Evolutionary conservation across 73 alveolate species (phyloP).

Genomic region (Paramecium bursaria): DNA sequence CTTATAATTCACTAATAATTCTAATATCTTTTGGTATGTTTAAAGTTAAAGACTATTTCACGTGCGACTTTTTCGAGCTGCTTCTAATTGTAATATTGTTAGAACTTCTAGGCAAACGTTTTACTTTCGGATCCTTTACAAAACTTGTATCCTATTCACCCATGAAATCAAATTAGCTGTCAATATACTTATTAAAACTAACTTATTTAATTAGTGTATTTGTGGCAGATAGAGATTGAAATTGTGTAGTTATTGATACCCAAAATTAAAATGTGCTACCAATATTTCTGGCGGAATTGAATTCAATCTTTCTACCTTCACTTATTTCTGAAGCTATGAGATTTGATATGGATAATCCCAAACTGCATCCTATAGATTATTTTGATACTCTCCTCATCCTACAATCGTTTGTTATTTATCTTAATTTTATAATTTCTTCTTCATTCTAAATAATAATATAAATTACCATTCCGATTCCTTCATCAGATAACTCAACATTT

Average conservation of each 20-base stretch:
- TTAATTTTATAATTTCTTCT: slow-evolving; percentile 7
- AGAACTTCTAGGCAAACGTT: too few species aligned
- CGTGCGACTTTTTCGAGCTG: slow-evolving; percentile 1
- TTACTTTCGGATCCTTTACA: too few species aligned
- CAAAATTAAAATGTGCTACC: slow-evolving; percentile 13
- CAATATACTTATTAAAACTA: not conserved
- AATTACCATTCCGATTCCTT: slow-evolving; percentile 47
- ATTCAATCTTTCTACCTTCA: slow-evolving; percentile 19
- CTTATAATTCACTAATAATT: not conserved
- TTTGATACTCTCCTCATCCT: not conserved
- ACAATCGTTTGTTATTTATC: not conserved
- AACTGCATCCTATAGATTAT: slow-evolving; percentile 45
- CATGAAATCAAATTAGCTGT: slow-evolving; percentile 7
- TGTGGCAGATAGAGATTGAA: not conserved
- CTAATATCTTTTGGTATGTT: not conserved
- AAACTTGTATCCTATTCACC: not conserved
- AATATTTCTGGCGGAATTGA: not conserved
- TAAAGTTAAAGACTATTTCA: not conserved
- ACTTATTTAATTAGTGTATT: not conserved
- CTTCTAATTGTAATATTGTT: too few species aligned
- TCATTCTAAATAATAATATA: not conserved
- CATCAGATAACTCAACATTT: not conserved
- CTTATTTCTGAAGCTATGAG: slow-evolving; percentile 7
- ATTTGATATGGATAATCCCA: slow-evolving; percentile 46
- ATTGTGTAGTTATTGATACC: slow-evolving; percentile 3